A percentile compares a stretch with the other conserved stretches of the same genome.
These are phyloP conservation scores for Iberis amara DNA, from an alignment of 441 rosid species.

Conservation along the genomic window DNA sequence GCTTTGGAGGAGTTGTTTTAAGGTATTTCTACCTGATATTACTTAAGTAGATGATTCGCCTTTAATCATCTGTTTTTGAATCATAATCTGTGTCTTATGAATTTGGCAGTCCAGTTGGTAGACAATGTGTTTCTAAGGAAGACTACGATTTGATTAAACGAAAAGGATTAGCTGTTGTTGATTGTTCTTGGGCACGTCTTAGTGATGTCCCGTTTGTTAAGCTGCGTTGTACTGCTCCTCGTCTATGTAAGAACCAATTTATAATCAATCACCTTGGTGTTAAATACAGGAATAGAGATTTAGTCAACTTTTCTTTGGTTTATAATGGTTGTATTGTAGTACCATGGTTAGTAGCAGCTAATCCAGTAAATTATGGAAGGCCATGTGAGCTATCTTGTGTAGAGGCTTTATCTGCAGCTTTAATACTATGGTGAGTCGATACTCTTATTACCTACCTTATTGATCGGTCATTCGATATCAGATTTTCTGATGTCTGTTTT, in stretches of 20 bases:
- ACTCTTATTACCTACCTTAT: not conserved
- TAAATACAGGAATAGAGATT: not conserved
- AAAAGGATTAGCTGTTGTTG: conserved; percentile 92
- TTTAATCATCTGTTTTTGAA: not conserved
- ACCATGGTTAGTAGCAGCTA: conserved; percentile 98
- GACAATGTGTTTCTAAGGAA: conserved; percentile 77
- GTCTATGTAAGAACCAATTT: conserved; percentile 69
- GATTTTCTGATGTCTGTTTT: conserved; percentile 10
- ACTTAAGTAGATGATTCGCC: not conserved
- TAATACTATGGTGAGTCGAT: conserved; percentile 63
- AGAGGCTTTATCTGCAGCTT: conserved; percentile 89
- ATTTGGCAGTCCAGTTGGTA: conserved; percentile 77
- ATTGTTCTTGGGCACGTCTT: conserved; percentile 97
- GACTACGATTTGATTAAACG: conserved; percentile 65
- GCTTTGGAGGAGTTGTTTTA: conserved; percentile 83
- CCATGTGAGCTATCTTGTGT: conserved; percentile 91
- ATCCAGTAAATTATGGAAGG: conserved; percentile 94
- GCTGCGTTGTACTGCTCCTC: conserved; percentile 84
- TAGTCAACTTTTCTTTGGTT: not conserved
- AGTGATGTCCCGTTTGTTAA: conserved; percentile 86
- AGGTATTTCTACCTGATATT: conserved; percentile 43
- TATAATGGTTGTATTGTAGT: conserved; percentile 39
- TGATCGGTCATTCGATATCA: not conserved
- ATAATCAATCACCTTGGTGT: not conserved
- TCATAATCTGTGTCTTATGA: conserved; percentile 9